These are phyloP conservation scores for California macrophylla DNA, from an alignment of 441 rosid species.

Conservation along the genomic window DNA sequence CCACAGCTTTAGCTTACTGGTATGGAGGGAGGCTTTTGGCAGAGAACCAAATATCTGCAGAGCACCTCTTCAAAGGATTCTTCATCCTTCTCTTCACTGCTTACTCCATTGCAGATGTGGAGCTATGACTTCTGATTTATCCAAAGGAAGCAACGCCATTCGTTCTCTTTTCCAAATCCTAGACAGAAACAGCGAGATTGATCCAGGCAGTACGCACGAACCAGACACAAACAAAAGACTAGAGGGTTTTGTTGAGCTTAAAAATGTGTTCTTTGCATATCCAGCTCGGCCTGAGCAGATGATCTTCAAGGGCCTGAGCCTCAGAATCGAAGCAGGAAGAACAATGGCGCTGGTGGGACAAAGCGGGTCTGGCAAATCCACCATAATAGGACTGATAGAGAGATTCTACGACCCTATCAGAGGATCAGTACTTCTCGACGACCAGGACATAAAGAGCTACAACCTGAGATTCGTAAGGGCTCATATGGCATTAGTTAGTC, in stretches of 20 bases:
- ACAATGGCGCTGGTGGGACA: slow-evolving; percentile 48
- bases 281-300: slow-evolving; percentile 49
- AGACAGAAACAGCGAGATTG: slow-evolving; percentile 45
- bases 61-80: slow-evolving; percentile 48
- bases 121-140: slow-evolving; percentile 51
- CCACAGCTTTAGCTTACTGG: slow-evolving; percentile 51
- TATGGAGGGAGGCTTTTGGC: slow-evolving; percentile 53
- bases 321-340: slow-evolving; percentile 39
- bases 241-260: slow-evolving; percentile 37
- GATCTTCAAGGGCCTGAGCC: slow-evolving; percentile 43
- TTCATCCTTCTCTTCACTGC: slow-evolving; percentile 44
- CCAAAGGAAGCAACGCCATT: slow-evolving; percentile 45
- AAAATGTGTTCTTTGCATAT: slow-evolving; percentile 46
- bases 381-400: slow-evolving; percentile 45
- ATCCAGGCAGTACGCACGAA: slow-evolving; percentile 24
- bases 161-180: slow-evolving; percentile 38
- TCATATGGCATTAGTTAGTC: slow-evolving; percentile 54
- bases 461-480: slow-evolving; percentile 37
- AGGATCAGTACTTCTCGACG: slow-evolving; percentile 39
- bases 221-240: slow-evolving; percentile 29
- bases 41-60: slow-evolving; percentile 25
- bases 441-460: slow-evolving; percentile 39
- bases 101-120: slow-evolving; percentile 57
- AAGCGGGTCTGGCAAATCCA: slow-evolving; percentile 60
- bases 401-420: slow-evolving; percentile 50